A percentile compares a stretch with the other conserved stretches of the same genome.
Evolutionary conservation across 192 early-diverging fungal genomes (phyloP).

Genomic region (Jimgerdemannia flammicorona): DNA sequence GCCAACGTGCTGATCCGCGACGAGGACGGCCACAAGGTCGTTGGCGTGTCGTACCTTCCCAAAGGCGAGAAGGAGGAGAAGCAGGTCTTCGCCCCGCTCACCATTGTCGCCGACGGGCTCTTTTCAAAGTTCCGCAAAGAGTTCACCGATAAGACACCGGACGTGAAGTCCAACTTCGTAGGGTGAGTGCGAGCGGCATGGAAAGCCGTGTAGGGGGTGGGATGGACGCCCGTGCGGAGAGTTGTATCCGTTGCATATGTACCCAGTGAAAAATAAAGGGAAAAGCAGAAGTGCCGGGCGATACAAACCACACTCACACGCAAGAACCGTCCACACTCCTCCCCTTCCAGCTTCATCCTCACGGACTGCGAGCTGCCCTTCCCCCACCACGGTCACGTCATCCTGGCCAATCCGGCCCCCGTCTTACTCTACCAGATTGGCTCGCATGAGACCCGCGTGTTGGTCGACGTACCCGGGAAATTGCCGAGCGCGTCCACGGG

Average conservation of each 20-base stretch:
- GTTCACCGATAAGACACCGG: conserved; percentile 46
- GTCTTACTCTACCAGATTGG: conserved; percentile 92
- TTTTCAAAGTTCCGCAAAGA: conserved; percentile 92
- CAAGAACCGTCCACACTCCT: too few species aligned
- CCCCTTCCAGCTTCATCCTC: conserved; percentile 53
- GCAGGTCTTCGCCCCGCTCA: conserved; percentile 69
- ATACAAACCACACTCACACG: too few species aligned
- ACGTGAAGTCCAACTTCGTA: conserved; percentile 64
- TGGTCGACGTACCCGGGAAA: conserved; percentile 91
- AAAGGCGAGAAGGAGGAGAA: conserved; percentile 15
- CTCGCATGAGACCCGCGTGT: conserved; percentile 78
- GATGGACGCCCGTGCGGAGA: too few species aligned
- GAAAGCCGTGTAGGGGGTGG: not conserved
- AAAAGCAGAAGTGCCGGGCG: too few species aligned
- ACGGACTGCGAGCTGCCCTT: conserved; percentile 70
- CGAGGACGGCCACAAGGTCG: conserved; percentile 37
- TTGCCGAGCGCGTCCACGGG: conserved; percentile 69
- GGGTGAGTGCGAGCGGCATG: conserved; percentile 40
- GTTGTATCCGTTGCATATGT: too few species aligned
- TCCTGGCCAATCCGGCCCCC: conserved; percentile 82
- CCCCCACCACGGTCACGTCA: conserved; percentile 88
- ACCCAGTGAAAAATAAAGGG: too few species aligned
- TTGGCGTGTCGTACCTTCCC: conserved; percentile 52
- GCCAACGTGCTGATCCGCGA: conserved; percentile 61
- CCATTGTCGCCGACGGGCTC: conserved; percentile 90